These are phyloP conservation scores for Fusarium sp. DNA, from an alignment of 2,329 filamentous ascomycete species.

Conservation along the genomic window DNA sequence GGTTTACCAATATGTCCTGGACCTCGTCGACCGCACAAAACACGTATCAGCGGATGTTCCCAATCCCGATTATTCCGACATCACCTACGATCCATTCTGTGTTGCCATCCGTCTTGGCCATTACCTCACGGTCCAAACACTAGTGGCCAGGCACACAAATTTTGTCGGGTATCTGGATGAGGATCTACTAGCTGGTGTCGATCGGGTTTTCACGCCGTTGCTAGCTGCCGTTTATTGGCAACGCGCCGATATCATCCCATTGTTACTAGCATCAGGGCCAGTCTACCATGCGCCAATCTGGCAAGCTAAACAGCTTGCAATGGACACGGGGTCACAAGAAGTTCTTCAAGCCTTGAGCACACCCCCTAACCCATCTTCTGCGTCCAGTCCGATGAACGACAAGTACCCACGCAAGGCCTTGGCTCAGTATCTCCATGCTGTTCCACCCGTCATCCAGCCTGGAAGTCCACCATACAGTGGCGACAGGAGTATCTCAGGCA, in stretches of 20 bases:
- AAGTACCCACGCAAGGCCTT: conserved; percentile 22
- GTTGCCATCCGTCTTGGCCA: conserved; percentile 51
- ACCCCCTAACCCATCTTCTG: conserved; percentile 7
- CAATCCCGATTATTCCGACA: conserved; percentile 39
- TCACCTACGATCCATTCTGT: conserved; percentile 50
- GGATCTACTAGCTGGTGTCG: conserved; percentile 8
- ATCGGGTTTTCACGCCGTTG: conserved; percentile 48
- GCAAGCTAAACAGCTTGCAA: conserved; percentile 45
- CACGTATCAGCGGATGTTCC: conserved; percentile 13
- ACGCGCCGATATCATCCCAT: conserved; percentile 40
- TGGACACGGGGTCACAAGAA: conserved; percentile 28
- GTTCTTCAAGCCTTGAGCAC: conserved; percentile 40
- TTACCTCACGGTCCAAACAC: conserved; percentile 19
- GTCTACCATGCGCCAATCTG: conserved; percentile 38
- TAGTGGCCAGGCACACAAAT: conserved; percentile 36
- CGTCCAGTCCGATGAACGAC: conserved; percentile 19
- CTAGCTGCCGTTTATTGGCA: conserved; percentile 50
- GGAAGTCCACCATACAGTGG: not conserved
- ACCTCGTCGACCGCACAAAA: conserved; percentile 47
- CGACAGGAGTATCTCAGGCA: conserved; percentile 32
- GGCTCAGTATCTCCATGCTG: conserved; percentile 10
- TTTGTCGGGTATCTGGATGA: conserved; percentile 46
- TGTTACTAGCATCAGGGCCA: conserved; percentile 39
- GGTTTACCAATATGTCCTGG: conserved; percentile 50
- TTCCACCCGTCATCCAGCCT: conserved; percentile 1